Percentiles rank a stretch among this genome's conserved stretches.
phyloP scores from a whole-genome alignment of 192 early-diverging fungal genomes.

The Coemansia sp. region DNA sequence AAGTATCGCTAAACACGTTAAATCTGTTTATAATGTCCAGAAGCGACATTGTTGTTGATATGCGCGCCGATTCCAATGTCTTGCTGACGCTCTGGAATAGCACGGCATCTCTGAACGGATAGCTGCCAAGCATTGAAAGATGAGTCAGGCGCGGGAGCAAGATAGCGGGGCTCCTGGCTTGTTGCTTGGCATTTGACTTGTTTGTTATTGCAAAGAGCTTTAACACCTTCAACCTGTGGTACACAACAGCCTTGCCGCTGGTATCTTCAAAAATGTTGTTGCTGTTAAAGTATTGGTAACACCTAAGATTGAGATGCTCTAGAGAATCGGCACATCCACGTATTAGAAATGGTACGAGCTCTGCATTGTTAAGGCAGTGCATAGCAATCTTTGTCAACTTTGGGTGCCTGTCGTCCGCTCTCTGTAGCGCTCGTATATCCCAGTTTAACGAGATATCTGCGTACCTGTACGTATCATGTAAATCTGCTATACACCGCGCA shows the following conservation, averaged over 20 bases:
- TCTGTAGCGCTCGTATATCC: not conserved
- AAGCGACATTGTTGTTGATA: constrained; percentile 5
- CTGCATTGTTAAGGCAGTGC: not conserved
- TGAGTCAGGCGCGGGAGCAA: not conserved
- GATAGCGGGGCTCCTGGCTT: not conserved
- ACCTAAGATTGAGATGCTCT: not conserved
- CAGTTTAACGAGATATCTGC: not conserved
- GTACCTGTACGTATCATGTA: not conserved
- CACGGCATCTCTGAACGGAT: not conserved
- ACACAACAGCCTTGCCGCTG: not conserved
- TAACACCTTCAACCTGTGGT: not conserved
- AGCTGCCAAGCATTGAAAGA: not conserved
- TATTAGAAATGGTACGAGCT: not conserved
- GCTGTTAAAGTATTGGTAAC: not conserved
- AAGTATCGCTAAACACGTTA: not conserved
- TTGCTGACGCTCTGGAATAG: constrained; percentile 4
- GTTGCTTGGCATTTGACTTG: not conserved
- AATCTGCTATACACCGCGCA: not conserved
- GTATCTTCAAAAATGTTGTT: constrained; percentile 3
- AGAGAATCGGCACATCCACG: not conserved
- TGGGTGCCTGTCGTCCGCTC: not conserved
- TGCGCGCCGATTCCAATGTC: not conserved
- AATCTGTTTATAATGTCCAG: not conserved
- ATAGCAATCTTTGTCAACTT: not conserved
- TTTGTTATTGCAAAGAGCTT: not conserved